Base-by-base conservation (phyloP, 192 early-diverging fungal genomes). In the Coemansia sp. region DNA sequence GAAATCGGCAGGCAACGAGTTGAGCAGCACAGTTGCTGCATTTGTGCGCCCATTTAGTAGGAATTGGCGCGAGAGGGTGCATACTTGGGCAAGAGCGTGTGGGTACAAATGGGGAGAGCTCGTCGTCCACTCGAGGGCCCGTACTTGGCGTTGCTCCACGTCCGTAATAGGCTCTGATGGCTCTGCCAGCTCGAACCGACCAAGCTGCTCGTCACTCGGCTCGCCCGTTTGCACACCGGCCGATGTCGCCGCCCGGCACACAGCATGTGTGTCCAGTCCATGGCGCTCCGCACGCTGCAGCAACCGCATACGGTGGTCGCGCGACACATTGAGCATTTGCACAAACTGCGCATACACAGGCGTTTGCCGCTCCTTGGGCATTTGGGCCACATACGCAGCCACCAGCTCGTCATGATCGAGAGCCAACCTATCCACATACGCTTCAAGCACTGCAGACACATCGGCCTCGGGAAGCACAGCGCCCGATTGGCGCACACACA, bases 401-500 rank as follows among this genome's bases (percentile, higher is more conserved):
- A 88, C 83, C 47, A 88, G 69, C 19, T 79, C 78, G 37, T 52
- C 63, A 24, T 73, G 63, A 4, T 53, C 47, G 45, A 55, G 66
- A 6, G 70, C 29, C n/a, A 86, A 73, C 14, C 60, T 38, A 10
- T 72, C 81, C 43, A 88, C 78, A 59, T 88, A 92, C 17, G 58
- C 57, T 27, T 77, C 70, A 38, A 92, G 73, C 22, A 87, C 75
- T 19, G 37, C 67, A 62, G 86, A 79, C 14, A 85, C 82, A 5
- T 67, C 71, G 2, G 66, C 64, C n/a, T 52, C 62, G 0, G 86
- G 81, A 29, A 83, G 65, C 25, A 54, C 61, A 24, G 84, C 73
- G 4, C 82, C 82, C n/a, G 85, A 76, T 14, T 77, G 73, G 5
- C 84, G 86, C n/a, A 92, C 58, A 15, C 85, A 69, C n/a, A 92